phyloP scores from a whole-genome alignment of 257 asterid species.

The Linderniella brevidens region DNA sequence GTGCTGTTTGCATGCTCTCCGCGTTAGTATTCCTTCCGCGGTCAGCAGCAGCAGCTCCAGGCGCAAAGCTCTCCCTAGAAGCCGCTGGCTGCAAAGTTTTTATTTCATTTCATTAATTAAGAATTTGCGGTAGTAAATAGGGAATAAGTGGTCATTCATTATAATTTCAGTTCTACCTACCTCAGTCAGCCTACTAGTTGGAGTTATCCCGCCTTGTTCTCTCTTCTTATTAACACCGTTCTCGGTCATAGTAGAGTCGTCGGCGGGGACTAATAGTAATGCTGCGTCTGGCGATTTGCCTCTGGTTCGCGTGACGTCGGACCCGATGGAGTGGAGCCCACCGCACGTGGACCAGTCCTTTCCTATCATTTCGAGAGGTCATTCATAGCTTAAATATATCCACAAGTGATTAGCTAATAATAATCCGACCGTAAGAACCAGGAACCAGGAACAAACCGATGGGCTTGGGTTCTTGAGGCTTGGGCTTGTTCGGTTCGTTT shows the following conservation, averaged over 20 bases:
- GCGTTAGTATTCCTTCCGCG: constrained; percentile 17
- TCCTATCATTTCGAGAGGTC: not conserved
- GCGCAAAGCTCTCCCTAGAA: constrained; percentile 66
- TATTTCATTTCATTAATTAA: not conserved
- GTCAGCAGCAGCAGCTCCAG: constrained; percentile 36
- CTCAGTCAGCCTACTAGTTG: too few relatives aligned
- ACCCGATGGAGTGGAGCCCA: constrained; percentile 76
- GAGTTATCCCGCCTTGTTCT: too few relatives aligned
- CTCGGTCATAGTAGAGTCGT: too few relatives aligned
- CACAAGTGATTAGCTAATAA: not conserved
- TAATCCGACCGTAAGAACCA: not conserved
- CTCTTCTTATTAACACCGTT: too few relatives aligned
- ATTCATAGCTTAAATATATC: constrained; percentile 26
- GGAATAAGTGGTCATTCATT: too few relatives aligned
- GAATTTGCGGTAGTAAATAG: too few relatives aligned
- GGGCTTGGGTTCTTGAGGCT: constrained; percentile 18
- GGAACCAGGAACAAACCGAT: too few relatives aligned
- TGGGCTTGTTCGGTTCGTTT: constrained; percentile 27
- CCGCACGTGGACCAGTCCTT: constrained; percentile 86
- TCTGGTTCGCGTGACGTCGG: constrained; percentile 44
- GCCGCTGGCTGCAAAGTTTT: constrained; percentile 47
- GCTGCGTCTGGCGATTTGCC: not conserved
- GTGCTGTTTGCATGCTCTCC: constrained; percentile 45
- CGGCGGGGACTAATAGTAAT: too few relatives aligned
- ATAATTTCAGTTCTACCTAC: not conserved